Percentiles rank a stretch among this genome's conserved stretches.
Conservation (phyloP, 78 protist species). For the Speleostelium caveatum region DNA sequence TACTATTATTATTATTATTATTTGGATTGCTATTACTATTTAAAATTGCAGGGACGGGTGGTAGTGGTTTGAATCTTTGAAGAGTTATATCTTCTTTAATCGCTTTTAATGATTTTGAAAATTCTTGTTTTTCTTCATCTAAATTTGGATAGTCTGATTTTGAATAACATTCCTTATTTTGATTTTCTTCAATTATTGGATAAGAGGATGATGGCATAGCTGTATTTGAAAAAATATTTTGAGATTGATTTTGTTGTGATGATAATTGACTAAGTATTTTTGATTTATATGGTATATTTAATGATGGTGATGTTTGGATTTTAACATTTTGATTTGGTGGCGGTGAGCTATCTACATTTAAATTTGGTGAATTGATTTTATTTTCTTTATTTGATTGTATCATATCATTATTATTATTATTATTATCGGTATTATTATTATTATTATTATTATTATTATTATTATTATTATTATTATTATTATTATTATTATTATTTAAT, state of each 20-base stretch:
- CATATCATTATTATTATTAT: not conserved
- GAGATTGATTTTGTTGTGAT: conserved; percentile 24
- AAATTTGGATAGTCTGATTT: not conserved
- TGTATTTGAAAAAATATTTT: too few species aligned
- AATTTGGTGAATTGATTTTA: not conserved
- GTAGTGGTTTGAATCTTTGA: conserved; percentile 65
- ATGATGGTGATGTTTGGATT: not conserved
- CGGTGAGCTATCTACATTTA: not conserved
- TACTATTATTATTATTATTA: not conserved
- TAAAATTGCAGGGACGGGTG: conserved; percentile 20
- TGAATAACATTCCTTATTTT: too few species aligned
- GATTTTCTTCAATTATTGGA: conserved; percentile 3
- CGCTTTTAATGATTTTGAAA: not conserved
- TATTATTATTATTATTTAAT: conserved; percentile 19
- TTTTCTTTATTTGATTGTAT: not conserved
- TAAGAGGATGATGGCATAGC: not conserved
- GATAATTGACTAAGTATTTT: conserved; percentile 26
- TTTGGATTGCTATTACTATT: not conserved
- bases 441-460: not conserved
- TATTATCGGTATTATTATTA: not conserved
- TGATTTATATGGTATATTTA: conserved; percentile 38
- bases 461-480: too few species aligned
- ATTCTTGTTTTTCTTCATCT: not conserved
- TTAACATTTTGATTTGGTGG: not conserved
- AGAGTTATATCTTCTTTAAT: conserved; percentile 51